Evolutionary conservation across 768 basidiomycete genomes (phyloP), one percentile per base, ranked within the genome.

Genomic region (Boletus pseudo-olivaceus): DNA sequence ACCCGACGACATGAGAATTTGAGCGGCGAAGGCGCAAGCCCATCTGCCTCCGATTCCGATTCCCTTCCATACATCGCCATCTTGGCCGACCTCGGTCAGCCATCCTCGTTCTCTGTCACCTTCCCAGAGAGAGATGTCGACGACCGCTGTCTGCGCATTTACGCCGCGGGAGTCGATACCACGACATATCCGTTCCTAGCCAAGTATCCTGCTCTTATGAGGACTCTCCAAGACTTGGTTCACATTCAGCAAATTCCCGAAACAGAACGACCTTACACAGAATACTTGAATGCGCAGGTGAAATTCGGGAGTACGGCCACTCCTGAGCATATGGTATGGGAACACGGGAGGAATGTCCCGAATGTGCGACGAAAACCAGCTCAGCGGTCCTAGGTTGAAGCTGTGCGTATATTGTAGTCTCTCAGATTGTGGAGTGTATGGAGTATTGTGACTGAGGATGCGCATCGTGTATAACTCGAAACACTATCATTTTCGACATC

Each of bases 11-110:
- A 44, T 7, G 1, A 29, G 7, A 15, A 12, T 12, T 3, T 56
- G 1, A 5, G 41, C 1, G 32, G 53, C 7, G 7, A 26, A 30
- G 15, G 9, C 2, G 15, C 5, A 35, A 7, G 34, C 12, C 6
- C 6, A 5, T 11, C 17, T 3, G n/a, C 1, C 7, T 11, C 14
- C 1, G 38, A 20, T 15, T 33, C 19, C 34, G 15, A 39, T 7
- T 19, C 19, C 9, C 43, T 29, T 1, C 61, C 60, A 0, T 62
- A 62, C 26, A 62, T 62, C 5, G 60, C 54, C 15, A 62, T 62
- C 32, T 6, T 62, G 49, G 61, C 51, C 9, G 60, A 59, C 26
- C 54, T 62, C 4, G 52, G 51, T 1, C 49, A 30, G 20, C 41
- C 42, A 7, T 8, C 49, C 0, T 20, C 20, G 15, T 49, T 62